Evolutionary conservation across 2,329 filamentous ascomycete genomes (phyloP), one percentile per base, ranked within the genome.

Genomic region (Mariannaea sp.): DNA sequence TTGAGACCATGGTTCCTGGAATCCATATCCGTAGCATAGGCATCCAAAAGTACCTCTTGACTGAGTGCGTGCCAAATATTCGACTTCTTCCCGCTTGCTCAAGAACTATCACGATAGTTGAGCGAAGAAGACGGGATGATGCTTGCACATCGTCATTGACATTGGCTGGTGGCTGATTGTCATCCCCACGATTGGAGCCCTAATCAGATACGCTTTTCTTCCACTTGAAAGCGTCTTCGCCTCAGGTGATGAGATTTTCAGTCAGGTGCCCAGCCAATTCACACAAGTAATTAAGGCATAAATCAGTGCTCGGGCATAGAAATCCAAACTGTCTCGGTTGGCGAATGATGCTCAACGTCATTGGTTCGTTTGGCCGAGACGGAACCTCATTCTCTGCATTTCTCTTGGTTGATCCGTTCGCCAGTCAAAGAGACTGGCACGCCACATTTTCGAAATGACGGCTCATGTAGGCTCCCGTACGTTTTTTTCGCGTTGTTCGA

Each of bases 211-310:
- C 14, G 8, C 5, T 8, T 36, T 16, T 5, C n/a, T 19, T 32
- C 29, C 13, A 12, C 29, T 32, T 10, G 9, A 12, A n/a, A n/a
- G 13, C 13, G 29, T n/a, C 29, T 32, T 12, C 13, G 5, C 10
- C 9, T 3, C 38, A 43, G 36, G 46, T 49, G 47, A 49, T 36
- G 47, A 49, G 47, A n/a, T 49, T 49, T 49, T 49, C 40, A 24
- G 29, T 36, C 47, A 49, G 47, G 38, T 35, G 46, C 29, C 27
- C 46, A 35, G 22, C 38, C 36, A 41, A 30, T 35, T 29, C 39
- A 43, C 29, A 22, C 39, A 14, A 29, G 22, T 22, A 29, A 42
- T 29, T n/a, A n/a, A 12, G 29, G 8, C 13, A 19, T 19, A 9
- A n/a, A 20, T 19, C 39, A 27, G 24, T 22, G 26, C 17, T 13